Base-by-base conservation (phyloP, 1,284 basidiomycete species). In the Coniferiporia weirii region DNA sequence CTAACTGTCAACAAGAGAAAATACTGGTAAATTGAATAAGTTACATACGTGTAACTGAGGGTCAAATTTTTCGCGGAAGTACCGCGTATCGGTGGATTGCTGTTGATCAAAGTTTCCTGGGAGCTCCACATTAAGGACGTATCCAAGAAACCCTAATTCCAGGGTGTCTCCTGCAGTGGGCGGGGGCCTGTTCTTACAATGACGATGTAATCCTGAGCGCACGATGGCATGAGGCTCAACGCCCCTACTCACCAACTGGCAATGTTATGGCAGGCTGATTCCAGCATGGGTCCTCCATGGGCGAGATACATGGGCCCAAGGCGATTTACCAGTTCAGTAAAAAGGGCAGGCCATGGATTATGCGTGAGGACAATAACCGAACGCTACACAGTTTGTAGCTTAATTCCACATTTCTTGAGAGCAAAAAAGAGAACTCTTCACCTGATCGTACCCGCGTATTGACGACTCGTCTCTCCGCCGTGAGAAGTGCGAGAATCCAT, bases 361-460 rank as follows among this genome's bases (percentile, higher is more conserved):
- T 91, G 87, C 0, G 93, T 89, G 8, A 97, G 77, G 36, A 96
- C 84, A 20, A 96, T 91, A 48, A 96, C 75, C 1, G 93, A 95
- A 64, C 89, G 87, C 87, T 94, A 62, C 1, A 52, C 27, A 27
- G 8, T 19, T 20, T 9, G 17, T 4, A 20, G 19, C 17, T 46
- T 19, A 46, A n/a, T 3, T n/a, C 3, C 3, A n/a, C 8, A 17
- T 46, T 46, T 13, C 9, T 20, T n/a, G 3, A 46, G 15, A 43
- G 22, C n/a, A n/a, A 52, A 34, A 32, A 27, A 13, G 17, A 47
- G 45, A 43, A 27, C 27, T 2, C 65, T 75, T 66, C 59, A 91
- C 92, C 79, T 97, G 94, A 66, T 88, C 84, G 71, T 94, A 96
- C 3, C 94, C 94, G 57, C 95, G 79, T 64, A 87, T 89, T 9